Percentiles rank a stretch among this genome's conserved stretches.
Evolutionary conservation across 2,329 filamentous ascomycete species (phyloP).

Genomic region (Aquanectria penicillioides): DNA sequence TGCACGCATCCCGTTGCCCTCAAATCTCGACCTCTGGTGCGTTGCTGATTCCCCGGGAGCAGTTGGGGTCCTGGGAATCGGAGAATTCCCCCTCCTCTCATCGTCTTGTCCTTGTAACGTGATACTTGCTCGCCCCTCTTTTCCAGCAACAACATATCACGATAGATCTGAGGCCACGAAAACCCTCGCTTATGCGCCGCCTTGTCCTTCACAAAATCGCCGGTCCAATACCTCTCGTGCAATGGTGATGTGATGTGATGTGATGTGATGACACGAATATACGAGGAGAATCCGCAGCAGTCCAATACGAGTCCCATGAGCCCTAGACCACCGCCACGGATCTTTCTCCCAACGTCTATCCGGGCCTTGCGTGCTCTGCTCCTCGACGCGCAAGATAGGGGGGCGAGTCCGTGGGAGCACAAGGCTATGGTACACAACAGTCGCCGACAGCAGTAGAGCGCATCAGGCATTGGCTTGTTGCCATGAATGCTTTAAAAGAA

Average conservation of each 20-base stretch:
- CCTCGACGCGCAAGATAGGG: no score
- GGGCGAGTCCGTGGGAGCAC: not conserved
- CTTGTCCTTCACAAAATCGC: not conserved
- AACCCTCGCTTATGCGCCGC: not conserved
- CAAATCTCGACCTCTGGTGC: slow-evolving; percentile 4
- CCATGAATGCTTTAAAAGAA: not conserved
- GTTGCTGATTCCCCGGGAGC: not conserved
- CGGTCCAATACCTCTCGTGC: not conserved
- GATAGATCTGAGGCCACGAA: not conserved
- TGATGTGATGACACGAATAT: not conserved
- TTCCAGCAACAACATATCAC: not conserved
- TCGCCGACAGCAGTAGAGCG: not conserved
- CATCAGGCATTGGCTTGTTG: not conserved
- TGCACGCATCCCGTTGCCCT: no score
- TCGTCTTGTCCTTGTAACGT: slow-evolving; percentile 13
- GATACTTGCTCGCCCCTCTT: not conserved
- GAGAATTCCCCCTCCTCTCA: slow-evolving; percentile 15
- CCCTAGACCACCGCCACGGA: no score
- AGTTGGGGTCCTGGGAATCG: not conserved
- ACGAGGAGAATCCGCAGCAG: not conserved
- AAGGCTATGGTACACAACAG: not conserved
- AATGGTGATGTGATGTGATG: not conserved
- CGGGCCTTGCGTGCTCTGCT: no score
- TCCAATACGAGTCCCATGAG: slow-evolving; percentile 4
- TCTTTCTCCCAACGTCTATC: no score